Percentiles rank a stretch among this genome's conserved stretches.
phyloP scores from a whole-genome alignment of 179 eudicot species.

The Nepenthes alata region DNA sequence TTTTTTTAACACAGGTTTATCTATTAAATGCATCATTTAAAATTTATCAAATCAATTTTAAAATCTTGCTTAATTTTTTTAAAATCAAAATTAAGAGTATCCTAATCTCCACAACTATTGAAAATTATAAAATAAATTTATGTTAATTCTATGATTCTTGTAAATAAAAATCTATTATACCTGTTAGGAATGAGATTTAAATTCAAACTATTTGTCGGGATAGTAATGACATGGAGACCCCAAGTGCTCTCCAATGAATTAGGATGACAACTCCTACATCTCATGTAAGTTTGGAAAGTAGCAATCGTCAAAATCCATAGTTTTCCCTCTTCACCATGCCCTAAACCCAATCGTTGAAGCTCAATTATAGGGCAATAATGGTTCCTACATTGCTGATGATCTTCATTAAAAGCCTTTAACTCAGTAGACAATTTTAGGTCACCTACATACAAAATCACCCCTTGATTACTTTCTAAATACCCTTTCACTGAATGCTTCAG shows the following conservation, averaged over 20 bases:
- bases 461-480: constrained; percentile 26
- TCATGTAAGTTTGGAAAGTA: constrained; percentile 61
- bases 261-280: constrained; percentile 39
- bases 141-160: not conserved
- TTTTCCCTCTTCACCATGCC: constrained; percentile 26
- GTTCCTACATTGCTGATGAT: constrained; percentile 21
- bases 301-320: constrained; percentile 63
- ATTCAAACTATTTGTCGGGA: constrained; percentile 47
- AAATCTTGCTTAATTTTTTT: too few relatives aligned
- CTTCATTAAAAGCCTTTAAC: constrained; percentile 26
- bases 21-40: too few relatives aligned
- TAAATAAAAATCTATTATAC: constrained; percentile 10
- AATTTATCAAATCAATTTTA: too few relatives aligned
- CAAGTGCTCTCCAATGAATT: constrained; percentile 47
- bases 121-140: not conserved
- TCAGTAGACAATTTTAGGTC: constrained; percentile 71
- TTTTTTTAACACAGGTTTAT: too few relatives aligned
- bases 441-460: constrained; percentile 56
- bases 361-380: constrained; percentile 60
- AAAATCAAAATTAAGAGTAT: too few relatives aligned
- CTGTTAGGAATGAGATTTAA: constrained; percentile 50
- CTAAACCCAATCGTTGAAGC: constrained; percentile 33
- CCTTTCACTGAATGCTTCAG: constrained; percentile 39
- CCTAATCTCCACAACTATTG: too few relatives aligned
- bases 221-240: constrained; percentile 56